Evolutionary conservation across 768 basidiomycete genomes (phyloP), one percentile per base, ranked within the genome.

Genomic region (Russula emetica): DNA sequence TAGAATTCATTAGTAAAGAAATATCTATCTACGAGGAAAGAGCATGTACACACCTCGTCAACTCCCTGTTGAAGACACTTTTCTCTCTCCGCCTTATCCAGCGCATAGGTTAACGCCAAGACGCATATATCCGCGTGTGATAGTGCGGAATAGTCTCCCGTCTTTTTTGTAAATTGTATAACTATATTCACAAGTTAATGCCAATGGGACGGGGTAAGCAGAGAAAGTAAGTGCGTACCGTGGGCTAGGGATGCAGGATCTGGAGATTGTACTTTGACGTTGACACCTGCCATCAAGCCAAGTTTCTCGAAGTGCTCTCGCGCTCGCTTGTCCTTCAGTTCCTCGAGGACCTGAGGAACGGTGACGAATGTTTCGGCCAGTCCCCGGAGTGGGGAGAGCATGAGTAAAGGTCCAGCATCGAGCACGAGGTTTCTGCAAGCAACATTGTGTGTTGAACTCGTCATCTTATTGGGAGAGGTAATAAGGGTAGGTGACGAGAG

Each of bases 91-190:
- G 80, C 79, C 60, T 84, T 78, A 69, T 92, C 84, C 60, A 96
- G 76, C 26, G 86, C 81, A 72, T 90, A 86, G 7, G 94, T 93
- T 69, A 99, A 78, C 1, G 97, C 96, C 55, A 98, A 76, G 42
- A 98, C 86, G 70, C 89, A 87, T 47, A 99, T 74, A 85, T 99
- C 97, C 16, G 94, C 82, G 74, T 88, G 84, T 16, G 94, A 97
- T 44, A 99, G 80, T 53, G 94, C 95, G 49, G 91, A 79, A 72
- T 94, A 95, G 75, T 99, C 97, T 72, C 97, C 97, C 0, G 96
- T 96, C 79, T 92, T 92, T 79, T 94, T 96, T 4, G 97, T 92
- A 75, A 86, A 87, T 66, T 88, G 87, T 60, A 90, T 91, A 5
- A 96, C 97, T 98, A 71, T 49, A 65, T 60, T 50, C 28, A 71